Conservation (phyloP, 805 yeast species). For the Pichia nakasei region DNA sequence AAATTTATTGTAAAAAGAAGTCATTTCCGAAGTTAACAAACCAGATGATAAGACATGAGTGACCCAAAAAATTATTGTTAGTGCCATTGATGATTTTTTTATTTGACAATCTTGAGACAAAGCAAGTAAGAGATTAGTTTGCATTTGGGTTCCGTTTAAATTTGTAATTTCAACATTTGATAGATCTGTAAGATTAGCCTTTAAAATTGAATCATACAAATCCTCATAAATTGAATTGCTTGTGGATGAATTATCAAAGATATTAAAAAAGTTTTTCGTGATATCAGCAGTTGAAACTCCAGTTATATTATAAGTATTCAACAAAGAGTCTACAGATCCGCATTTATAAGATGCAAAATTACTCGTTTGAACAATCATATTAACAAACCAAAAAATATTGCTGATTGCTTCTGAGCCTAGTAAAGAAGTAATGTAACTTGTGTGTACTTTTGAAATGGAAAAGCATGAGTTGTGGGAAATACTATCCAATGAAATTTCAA, state of each 20-base stretch:
- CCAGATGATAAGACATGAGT: slow-evolving; percentile 13
- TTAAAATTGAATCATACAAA: background rate
- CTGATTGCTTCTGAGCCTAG: slow-evolving; percentile 24
- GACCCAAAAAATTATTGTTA: slow-evolving; percentile 11
- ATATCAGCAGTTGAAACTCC: slow-evolving; percentile 9
- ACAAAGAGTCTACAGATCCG: slow-evolving; percentile 14
- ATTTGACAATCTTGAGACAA: slow-evolving; percentile 16
- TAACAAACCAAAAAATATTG: slow-evolving; percentile 19
- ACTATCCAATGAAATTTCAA: background rate
- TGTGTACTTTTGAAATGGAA: slow-evolving; percentile 23
- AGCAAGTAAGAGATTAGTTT: slow-evolving; percentile 11
- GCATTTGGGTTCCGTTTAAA: slow-evolving; percentile 11
- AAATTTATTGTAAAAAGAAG: slow-evolving; percentile 11
- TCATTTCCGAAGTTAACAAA: slow-evolving; percentile 9
- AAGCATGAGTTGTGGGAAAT: background rate
- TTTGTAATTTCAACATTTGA: slow-evolving; percentile 6
- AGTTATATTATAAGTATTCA: slow-evolving; percentile 21
- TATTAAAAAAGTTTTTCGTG: slow-evolving; percentile 14
- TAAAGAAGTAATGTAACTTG: slow-evolving; percentile 32
- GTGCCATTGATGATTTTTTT: slow-evolving; percentile 16
- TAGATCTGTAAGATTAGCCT: background rate
- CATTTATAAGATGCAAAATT: slow-evolving; percentile 23
- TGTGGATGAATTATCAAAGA: slow-evolving; percentile 10
- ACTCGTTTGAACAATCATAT: slow-evolving; percentile 18
- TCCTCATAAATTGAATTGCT: slow-evolving; percentile 2